A percentile compares a stretch with the other conserved stretches of the same genome.
Conservation (phyloP, 495 filamentous ascomycete species). For the Penicillium longicatenatum region DNA sequence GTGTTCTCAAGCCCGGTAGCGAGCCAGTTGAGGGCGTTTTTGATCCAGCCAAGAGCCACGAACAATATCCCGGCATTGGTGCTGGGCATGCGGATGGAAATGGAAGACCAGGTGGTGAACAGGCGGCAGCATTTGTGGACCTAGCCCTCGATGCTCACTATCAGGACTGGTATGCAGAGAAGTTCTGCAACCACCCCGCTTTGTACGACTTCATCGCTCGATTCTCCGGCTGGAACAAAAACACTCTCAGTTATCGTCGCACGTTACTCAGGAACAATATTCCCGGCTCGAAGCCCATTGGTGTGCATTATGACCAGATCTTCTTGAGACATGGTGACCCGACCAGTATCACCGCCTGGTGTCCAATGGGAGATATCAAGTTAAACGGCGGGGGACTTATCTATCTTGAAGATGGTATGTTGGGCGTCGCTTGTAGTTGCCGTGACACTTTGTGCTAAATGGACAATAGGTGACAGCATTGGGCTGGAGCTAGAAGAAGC, state of each 20-base stretch:
- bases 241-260: conserved; percentile 49
- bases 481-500: conserved; percentile 51
- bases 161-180: conserved; percentile 58
- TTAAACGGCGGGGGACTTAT: conserved; percentile 62
- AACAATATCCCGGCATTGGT: conserved; percentile 59
- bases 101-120: conserved; percentile 47
- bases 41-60: conserved; percentile 46
- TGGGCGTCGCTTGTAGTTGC: neutral
- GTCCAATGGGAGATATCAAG: conserved; percentile 62
- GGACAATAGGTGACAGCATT: conserved; percentile 32
- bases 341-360: conserved; percentile 63
- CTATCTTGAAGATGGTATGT: conserved; percentile 57
- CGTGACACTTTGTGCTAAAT: conserved; percentile 5
- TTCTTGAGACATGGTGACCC: conserved; percentile 62
- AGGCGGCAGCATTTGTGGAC: conserved; percentile 52
- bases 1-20: conserved; percentile 51
- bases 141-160: conserved; percentile 58
- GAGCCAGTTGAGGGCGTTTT: conserved; percentile 53
- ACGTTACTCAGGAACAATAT: conserved; percentile 61
- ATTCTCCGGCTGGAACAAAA: conserved; percentile 56
- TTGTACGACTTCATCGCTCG: conserved; percentile 53
- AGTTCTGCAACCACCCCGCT: conserved; percentile 56
- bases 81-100: conserved; percentile 54
- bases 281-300: conserved; percentile 59
- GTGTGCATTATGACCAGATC: conserved; percentile 67